Evolutionary conservation across 1,284 basidiomycete genomes (phyloP).

Genomic region (Tremellales sp.): DNA sequence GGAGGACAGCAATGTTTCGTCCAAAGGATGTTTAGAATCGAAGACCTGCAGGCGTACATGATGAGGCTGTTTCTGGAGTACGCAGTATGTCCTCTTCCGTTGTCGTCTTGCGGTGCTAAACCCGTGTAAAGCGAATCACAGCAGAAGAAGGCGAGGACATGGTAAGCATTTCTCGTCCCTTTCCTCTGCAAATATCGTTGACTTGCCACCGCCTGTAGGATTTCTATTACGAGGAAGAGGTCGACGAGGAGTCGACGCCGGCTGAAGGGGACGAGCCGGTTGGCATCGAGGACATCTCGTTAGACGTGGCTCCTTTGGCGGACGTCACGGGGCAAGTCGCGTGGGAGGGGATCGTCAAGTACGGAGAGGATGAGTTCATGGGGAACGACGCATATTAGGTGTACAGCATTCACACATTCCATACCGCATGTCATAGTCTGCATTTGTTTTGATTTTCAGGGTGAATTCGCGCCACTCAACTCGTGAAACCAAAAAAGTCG

Average conservation of each 20-base stretch:
- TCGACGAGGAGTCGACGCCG: background rate
- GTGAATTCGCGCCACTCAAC: too few species aligned
- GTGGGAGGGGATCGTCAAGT: background rate
- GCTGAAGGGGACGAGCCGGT: background rate
- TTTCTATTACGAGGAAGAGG: background rate
- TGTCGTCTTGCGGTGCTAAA: background rate
- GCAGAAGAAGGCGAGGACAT: constrained; percentile 36
- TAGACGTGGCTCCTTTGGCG: background rate
- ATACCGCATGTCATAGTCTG: too few species aligned
- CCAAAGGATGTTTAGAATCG: constrained; percentile 44
- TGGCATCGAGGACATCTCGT: background rate
- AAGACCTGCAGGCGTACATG: constrained; percentile 49
- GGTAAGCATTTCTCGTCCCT: constrained; percentile 13
- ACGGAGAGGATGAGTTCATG: too few species aligned
- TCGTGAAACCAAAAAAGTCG: too few species aligned
- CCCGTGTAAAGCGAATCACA: constrained; percentile 19
- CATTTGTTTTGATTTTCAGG: background rate
- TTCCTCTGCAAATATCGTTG: background rate
- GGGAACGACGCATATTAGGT: too few species aligned
- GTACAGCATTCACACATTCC: too few species aligned
- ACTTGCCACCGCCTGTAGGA: background rate
- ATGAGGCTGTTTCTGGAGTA: constrained; percentile 47
- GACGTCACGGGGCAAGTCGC: background rate
- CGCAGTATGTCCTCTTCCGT: constrained; percentile 24
- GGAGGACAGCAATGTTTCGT: constrained; percentile 41